Evolutionary conservation across 2,329 filamentous ascomycete species (phyloP), one percentile per base, ranked within the genome.

Genomic region (Scedosporium boydii): DNA sequence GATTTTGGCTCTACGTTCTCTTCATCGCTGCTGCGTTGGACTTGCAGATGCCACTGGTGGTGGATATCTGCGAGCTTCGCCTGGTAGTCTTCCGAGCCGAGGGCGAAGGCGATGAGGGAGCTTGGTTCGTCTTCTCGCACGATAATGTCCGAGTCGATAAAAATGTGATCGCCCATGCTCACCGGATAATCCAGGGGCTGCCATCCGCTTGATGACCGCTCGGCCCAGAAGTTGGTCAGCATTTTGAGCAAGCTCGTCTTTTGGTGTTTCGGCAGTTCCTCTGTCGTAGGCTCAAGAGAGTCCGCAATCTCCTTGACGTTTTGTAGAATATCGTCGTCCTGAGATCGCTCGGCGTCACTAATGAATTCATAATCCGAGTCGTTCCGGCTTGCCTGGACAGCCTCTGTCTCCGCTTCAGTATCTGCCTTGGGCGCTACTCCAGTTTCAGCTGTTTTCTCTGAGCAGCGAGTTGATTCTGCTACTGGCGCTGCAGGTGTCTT

Each of bases 41-140:
- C 61, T 14, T 62, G 60, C 12, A 58, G 65, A 34, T 66, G 65
- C 57, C 65, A 66, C 29, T 65, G 65, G n/a, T 66, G 67, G 26
- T 67, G 67, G 69, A 91, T 90, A 6, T 83, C 81, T 21, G 84
- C 80, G 18, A 97, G 80, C 74, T 96, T 97, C 51, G 82, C 82
- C 65, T 88, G 84, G 73, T 99, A 99, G 70, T 97, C 92, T 62
- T 89, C 84, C 14, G 90, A 96, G 67, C 89, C 91, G 21, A 99
- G 79, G 1, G 93, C 92, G 70, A 99, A 90, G 0, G 96, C 95
- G 69, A 99, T 95, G 48, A 99, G 83, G 1, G 95, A 98, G 70
- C 92, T 97, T 2, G 95, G 95, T 75, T 99, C 95, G 72, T 99
- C 95, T 74, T 99, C 95, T 46, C 95, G 87, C 44, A 99, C 92